phyloP scores from a whole-genome alignment of 768 basidiomycete genomes.

The Lyophyllum shimeji region DNA sequence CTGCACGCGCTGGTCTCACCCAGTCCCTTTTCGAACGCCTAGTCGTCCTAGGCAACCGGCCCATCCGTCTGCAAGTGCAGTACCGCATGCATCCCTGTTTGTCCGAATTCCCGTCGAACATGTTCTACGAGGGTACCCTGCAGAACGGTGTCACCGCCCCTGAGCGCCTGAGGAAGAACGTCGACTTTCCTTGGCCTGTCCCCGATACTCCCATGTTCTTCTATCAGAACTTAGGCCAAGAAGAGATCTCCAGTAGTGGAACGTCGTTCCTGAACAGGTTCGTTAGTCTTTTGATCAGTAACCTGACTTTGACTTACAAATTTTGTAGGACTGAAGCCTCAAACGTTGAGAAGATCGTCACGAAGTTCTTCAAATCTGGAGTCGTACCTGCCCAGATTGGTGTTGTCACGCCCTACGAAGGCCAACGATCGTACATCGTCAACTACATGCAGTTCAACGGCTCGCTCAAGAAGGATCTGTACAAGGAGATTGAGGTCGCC shows the following conservation, averaged over 20 bases:
- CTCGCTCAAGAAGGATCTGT: conserved; percentile 97
- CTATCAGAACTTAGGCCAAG: conserved; percentile 98
- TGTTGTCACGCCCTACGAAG: conserved; percentile 98
- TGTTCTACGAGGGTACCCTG: conserved; percentile 99
- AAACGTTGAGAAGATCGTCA: conserved; percentile 99
- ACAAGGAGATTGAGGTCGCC: conserved; percentile 99
- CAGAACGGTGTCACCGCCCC: conserved; percentile 99
- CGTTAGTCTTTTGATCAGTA: conserved; percentile 10
- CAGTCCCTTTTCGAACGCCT: conserved; percentile 98
- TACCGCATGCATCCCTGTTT: conserved; percentile 99
- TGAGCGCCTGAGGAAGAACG: conserved; percentile 94
- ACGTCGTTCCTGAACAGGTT: conserved; percentile 97
- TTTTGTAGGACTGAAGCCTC: conserved; percentile 86
- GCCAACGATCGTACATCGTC: conserved; percentile 96
- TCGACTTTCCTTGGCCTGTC: conserved; percentile 98
- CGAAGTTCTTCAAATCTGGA: conserved; percentile 99
- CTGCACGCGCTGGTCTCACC: conserved; percentile 96
- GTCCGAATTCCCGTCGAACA: conserved; percentile 99
- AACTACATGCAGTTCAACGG: conserved; percentile 99
- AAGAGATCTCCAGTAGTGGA: conserved; percentile 97
- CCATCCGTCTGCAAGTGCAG: conserved; percentile 98
- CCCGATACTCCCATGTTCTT: conserved; percentile 99
- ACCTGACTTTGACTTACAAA: not conserved
- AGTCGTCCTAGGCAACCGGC: conserved; percentile 91
- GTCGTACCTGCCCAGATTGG: conserved; percentile 96